phyloP scores from a whole-genome alignment of 306 rosid species.

The Prinsepia uniflora region DNA sequence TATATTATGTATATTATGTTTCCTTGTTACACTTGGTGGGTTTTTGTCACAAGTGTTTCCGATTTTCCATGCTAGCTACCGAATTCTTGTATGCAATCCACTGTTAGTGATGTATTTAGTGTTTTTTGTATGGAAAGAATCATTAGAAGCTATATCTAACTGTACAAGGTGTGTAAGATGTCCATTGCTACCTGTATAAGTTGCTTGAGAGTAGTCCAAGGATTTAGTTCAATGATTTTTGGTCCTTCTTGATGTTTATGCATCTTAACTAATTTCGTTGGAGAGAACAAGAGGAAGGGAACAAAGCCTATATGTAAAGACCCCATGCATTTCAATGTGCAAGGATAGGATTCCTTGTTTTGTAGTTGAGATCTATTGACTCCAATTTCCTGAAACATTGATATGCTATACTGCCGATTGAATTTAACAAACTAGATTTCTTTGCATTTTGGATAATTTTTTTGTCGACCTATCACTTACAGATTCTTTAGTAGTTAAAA shows the following conservation, averaged over 20 bases:
- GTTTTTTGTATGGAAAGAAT: background rate
- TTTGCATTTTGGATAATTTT: background rate
- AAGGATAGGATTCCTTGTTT: constrained; percentile 1
- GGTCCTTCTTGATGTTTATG: background rate
- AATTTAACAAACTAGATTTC: background rate
- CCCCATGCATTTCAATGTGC: background rate
- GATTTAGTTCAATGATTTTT: background rate
- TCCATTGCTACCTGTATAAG: background rate
- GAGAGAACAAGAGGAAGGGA: background rate
- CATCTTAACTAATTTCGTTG: background rate
- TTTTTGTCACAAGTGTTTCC: background rate
- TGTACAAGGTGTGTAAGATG: background rate
- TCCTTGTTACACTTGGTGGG: no score
- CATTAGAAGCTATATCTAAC: background rate
- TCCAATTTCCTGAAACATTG: background rate
- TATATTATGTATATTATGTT: no score
- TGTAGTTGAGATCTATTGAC: background rate
- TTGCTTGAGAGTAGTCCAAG: background rate
- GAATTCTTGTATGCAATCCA: background rate
- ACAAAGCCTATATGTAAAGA: background rate
- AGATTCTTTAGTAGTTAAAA: background rate
- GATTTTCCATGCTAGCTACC: background rate
- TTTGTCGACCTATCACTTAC: background rate
- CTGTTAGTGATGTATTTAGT: background rate
- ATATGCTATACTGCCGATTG: background rate